Evolutionary conservation across 768 basidiomycete genomes (phyloP), one percentile per base, ranked within the genome.

Genomic region (Terana coerulea): DNA sequence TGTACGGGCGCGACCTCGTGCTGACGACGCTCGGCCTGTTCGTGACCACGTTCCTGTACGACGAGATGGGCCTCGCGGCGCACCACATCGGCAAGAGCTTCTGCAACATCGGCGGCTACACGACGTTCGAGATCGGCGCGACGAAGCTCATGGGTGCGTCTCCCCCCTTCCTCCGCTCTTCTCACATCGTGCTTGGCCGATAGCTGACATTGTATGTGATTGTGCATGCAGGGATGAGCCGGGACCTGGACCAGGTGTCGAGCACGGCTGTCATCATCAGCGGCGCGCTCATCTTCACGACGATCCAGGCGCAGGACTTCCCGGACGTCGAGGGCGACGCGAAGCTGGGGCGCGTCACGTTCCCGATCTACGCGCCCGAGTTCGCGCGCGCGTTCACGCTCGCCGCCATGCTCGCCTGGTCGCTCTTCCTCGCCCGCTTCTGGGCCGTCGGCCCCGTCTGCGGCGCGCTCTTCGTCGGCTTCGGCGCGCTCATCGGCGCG

Each of bases 261-360:
- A 22, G 14, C 5, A 51, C 67, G 5, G 67, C 75, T 0, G 54
- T 72, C 29, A 62, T 63, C 36, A 52, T 73, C 41, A 74, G 71
- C 22, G 63, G 68, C 7, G 64, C 65, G 0, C 69, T 76, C 14
- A 67, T 77, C 30, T 59, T 70, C 2, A 75, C 76, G 0, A 78
- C 76, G 3, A 72, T 77, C 10, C 76, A 78, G 19, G 70, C 74
- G 2, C 74, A 77, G 59, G 78, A 79, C 51, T 79, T 74, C 51
- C 66, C 72, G 25, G 78, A 79, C 47, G 57, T 69, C 12, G 63
- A 65, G n/a, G 77, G 77, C 0, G 78, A 78, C 43, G 57, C 59
- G 4, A 43, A 64, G n/a, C 62, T 64, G 0, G 72, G 73, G 0
- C 67, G 77, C 3, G 19, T 63, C 1, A 79, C 77, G 0, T 58